Percentiles rank a stretch among this genome's conserved stretches.
These are phyloP conservation scores for Aeschynomene evenia DNA, from an alignment of 306 rosid genomes.

Conservation along the genomic window DNA sequence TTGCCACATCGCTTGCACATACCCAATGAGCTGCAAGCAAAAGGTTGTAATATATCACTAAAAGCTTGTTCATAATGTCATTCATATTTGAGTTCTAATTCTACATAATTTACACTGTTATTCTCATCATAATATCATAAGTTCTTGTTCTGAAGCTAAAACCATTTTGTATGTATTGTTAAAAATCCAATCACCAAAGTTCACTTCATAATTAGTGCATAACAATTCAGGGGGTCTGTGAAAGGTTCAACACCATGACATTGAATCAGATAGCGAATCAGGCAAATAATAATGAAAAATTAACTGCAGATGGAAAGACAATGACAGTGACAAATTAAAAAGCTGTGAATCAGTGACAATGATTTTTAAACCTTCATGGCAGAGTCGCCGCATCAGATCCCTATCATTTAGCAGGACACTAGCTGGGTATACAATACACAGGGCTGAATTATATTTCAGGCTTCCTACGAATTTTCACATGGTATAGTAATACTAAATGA, in stretches of 20 bases:
- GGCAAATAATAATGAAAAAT: neutral
- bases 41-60: neutral
- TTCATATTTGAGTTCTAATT: constrained; percentile 15
- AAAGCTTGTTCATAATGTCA: neutral
- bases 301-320: neutral
- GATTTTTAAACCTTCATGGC: neutral
- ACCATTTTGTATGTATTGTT: neutral
- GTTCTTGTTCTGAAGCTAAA: neutral
- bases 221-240: neutral
- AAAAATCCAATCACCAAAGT: neutral
- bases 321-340: neutral
- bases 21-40: constrained; percentile 62
- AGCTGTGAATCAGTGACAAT: neutral
- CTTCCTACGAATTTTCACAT: neutral
- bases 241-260: neutral
- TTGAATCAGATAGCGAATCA: neutral
- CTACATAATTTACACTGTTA: neutral
- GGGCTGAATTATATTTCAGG: neutral
- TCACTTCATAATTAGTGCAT: neutral
- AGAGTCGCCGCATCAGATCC: neutral
- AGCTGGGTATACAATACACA: neutral
- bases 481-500: neutral
- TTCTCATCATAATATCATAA: neutral
- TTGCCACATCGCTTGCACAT: constrained; percentile 89
- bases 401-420: neutral